Evolutionary conservation across 2,329 filamentous ascomycete species (phyloP), one percentile per base, ranked within the genome.

Genomic region (Juglanconis sp.): DNA sequence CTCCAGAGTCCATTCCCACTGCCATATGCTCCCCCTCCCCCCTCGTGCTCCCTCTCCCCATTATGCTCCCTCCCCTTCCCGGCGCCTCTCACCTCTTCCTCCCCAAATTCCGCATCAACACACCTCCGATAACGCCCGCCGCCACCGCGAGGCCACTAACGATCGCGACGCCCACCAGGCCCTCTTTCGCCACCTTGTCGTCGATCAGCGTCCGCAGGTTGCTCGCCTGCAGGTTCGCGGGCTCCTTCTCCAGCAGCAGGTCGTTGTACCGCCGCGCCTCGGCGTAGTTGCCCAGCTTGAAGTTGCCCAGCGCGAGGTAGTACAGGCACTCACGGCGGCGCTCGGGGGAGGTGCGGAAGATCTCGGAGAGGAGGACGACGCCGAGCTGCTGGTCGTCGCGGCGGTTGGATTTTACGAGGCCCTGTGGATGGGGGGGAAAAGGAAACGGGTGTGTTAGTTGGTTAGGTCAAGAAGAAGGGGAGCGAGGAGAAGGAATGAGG

Each of bases 321-420:
- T 97, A 99, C 63, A 99, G 90, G 72, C 95, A 99, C 83, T 99
- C 95, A 71, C 95, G 89, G 71, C 95, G 89, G 68, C 95, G 91
- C 76, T 98, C 95, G 66, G 92, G 92, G 40, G 92, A 90, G 61
- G 88, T 88, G 72, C 94, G 92, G 83, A 98, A 99, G 77, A 99
- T 99, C 68, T 98, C 94, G 68, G 92, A 93, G 61, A 98, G 88
- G 38, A 98, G 86, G 66, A 91, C 91, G 65, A 98, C 92, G 69
- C 94, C 94, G 75, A 95, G 87, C 81, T 98, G 94, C 74, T 98
- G 94, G 70, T 99, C 93, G 73, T 82, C 76, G 66, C 95, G 91
- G 56, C 82, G 78, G 73, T 86, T 87, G 64, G 94, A 97, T 81
- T 98, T 99, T 70, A 99, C 96, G 67, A 99, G 85, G 67, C 95